phyloP scores from a whole-genome alignment of 1,284 basidiomycete genomes.

The Jaminaea rosea region DNA sequence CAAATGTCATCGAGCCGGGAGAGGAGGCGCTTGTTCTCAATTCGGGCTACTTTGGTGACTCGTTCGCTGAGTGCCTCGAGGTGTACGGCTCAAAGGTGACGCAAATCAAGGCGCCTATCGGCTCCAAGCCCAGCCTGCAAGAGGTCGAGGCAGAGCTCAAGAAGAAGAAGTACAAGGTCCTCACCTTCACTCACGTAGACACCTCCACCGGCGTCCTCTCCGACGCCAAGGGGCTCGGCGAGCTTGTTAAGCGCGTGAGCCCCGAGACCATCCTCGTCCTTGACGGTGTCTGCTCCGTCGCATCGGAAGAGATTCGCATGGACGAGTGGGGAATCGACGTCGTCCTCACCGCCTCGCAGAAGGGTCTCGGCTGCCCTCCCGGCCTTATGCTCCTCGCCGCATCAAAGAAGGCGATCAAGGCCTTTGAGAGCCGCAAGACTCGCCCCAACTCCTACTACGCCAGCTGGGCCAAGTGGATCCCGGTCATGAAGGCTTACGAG shows the following conservation, averaged over 20 bases:
- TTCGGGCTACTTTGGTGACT: slow-evolving; percentile 46
- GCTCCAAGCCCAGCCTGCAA: slow-evolving; percentile 59
- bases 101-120: slow-evolving; percentile 72
- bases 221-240: slow-evolving; percentile 68
- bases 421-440: slow-evolving; percentile 61
- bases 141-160: slow-evolving; percentile 65
- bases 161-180: slow-evolving; percentile 75
- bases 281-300: slow-evolving; percentile 91
- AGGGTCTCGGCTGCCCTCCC: slow-evolving; percentile 89
- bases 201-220: slow-evolving; percentile 65
- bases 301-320: slow-evolving; percentile 84
- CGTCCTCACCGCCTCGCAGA: slow-evolving; percentile 82
- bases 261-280: slow-evolving; percentile 78
- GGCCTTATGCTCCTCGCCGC: slow-evolving; percentile 80
- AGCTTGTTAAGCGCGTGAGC: slow-evolving; percentile 66
- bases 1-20: slow-evolving; percentile 69
- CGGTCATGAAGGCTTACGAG: slow-evolving; percentile 47
- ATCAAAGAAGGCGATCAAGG: slow-evolving; percentile 69
- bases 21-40: slow-evolving; percentile 73
- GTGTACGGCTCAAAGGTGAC: slow-evolving; percentile 86
- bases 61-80: slow-evolving; percentile 49
- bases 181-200: slow-evolving; percentile 83
- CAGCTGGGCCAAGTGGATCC: slow-evolving; percentile 49
- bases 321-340: slow-evolving; percentile 90
- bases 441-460: slow-evolving; percentile 76